Evolutionary conservation across 2,329 filamentous ascomycete genomes (phyloP), one percentile per base, ranked within the genome.

Genomic region (Ilyonectria robusta): DNA sequence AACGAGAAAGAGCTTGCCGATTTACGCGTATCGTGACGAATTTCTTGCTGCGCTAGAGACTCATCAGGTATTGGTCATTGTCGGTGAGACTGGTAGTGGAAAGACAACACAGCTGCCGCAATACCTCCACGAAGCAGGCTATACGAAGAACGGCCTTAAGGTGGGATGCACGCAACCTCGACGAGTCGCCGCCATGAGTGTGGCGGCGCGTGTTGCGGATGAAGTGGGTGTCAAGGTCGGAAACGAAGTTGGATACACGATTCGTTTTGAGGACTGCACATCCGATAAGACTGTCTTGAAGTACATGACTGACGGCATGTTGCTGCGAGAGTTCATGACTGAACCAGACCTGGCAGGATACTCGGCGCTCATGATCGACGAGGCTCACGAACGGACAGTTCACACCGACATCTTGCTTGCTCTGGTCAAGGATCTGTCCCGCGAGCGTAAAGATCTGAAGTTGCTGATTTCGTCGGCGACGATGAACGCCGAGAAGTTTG

Each of bases 271-370:
- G 78, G 94, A 98, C 80, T 91, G 91, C 70, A 97, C 94, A 0
- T 94, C 90, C 78, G 94, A 97, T 75, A 97, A 97, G 82, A 98
- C 96, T 0, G 86, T 95, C 8, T 83, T 99, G 61, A 97, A 97
- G 80, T 98, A 97, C 81, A 95, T 97, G 93, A 99, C 96, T 0
- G 96, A 99, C 76, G 96, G 96, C 78, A 97, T 98, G 92, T 84
- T 98, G 44, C 84, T 98, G 33, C 88, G 94, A 77, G 94, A 97
- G 78, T 93, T 98, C 71, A 89, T 98, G 83, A 95, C 94, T 0
- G 94, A 97, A 75, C 95, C 95, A 0, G 91, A 95, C 72, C 84
- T 98, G 6, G 88, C 90, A 1, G 90, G 90, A 17, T 98, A 98
- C 75, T 93, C 93, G 6, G 93, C 92, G 13, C 82, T 99, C 69